Conservation (phyloP, 495 filamentous ascomycete genomes). For the Articulospora tetracladia region DNA sequence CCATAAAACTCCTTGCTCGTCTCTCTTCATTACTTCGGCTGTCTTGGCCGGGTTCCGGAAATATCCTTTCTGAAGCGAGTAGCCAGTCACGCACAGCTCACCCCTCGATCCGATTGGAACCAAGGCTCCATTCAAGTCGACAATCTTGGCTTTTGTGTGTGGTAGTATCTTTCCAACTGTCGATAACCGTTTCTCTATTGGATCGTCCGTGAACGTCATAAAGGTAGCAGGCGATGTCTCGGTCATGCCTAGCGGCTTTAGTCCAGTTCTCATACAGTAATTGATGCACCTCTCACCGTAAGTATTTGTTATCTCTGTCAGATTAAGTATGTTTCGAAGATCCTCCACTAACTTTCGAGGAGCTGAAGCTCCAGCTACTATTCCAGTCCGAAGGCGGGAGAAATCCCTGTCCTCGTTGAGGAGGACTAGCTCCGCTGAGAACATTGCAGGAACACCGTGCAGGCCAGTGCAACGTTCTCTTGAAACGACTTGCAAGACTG, state of each 20-base stretch:
- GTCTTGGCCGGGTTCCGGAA: conserved; percentile 68
- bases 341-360: conserved; percentile 60
- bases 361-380: conserved; percentile 65
- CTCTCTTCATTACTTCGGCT: conserved; percentile 53
- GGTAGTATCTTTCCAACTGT: conserved; percentile 67
- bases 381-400: conserved; percentile 53
- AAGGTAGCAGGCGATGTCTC: conserved; percentile 69
- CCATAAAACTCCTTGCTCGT: conserved; percentile 59
- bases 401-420: conserved; percentile 22
- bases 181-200: conserved; percentile 51
- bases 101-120: conserved; percentile 56
- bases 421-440: conserved; percentile 55
- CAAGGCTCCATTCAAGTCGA: conserved; percentile 50
- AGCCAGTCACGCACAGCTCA: conserved; percentile 68
- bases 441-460: conserved; percentile 71
- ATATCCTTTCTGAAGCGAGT: conserved; percentile 65
- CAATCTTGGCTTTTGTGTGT: conserved; percentile 66
- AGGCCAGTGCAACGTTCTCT: conserved; percentile 64
- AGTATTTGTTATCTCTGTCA: conserved; percentile 64
- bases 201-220: conserved; percentile 64
- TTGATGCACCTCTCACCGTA: conserved; percentile 36
- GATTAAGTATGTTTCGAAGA: conserved; percentile 54
- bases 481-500: conserved; percentile 54
- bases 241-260: conserved; percentile 35
- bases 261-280: too few species aligned